Base-by-base conservation (phyloP, 2,329 filamentous ascomycete genomes). In the Botryosphaeria dothidea region DNA sequence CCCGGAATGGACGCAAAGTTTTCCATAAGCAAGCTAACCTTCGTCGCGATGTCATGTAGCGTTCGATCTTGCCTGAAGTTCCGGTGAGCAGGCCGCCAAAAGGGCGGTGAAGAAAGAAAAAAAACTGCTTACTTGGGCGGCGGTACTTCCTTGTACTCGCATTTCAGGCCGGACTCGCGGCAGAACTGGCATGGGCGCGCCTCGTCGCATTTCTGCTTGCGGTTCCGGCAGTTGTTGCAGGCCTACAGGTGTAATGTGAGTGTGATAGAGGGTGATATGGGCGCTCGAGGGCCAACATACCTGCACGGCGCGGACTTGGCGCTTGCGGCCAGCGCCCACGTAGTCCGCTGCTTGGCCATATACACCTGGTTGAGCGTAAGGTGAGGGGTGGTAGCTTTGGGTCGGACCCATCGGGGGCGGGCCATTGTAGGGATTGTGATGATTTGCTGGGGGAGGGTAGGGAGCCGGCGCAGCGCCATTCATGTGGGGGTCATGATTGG, bases 111-210 rank as follows among this genome's bases (percentile, higher is more conserved):
- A 31, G 36, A 23, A 19, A 17, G 31, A n/a, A 56, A 52, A 36
- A 38, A 56, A 34, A 51, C 58, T 68, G 67, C 90, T 76, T 84
- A 96, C 92, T 96, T 94, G 74, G 96, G 95, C 17, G 92, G 92
- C 23, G 92, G 91, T 5, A 95, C 90, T 73, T 97, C 93, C 69
- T 93, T 89, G 77, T 97, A 98, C 77, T 92, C 89, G 81, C 95
- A 99, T 62, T 88, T 85, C 34, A 92, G 84, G 69, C 86, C 89
- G 75, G 96, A 96, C 70, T 98, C 93, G 71, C 90, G 90, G 76
- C 95, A 99, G 71, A 88, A 88, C 62, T 75, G 72, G 66, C 77
- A 79, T 5, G 77, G 77, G 48, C 75, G 70, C 15, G 72, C 71
- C 68, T 79, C 77, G 67, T 79, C 77, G 65, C 77, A 79, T 65